Base-by-base conservation (phyloP, 2,329 filamentous ascomycete genomes). In the Calonectria honghensis region DNA sequence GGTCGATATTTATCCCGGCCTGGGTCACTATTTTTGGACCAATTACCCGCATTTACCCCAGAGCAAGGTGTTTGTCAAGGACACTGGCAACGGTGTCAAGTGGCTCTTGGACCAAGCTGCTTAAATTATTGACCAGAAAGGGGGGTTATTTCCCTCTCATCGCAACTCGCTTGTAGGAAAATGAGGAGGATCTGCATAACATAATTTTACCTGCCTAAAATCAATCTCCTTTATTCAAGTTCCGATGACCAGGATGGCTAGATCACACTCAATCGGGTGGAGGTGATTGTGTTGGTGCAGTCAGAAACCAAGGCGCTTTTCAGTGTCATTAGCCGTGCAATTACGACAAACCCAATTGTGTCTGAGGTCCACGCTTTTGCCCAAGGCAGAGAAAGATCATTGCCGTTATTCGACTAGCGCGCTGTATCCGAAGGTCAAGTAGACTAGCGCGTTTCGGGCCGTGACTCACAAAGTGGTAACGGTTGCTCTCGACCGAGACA, bases 1-100 rank as follows among this genome's bases (percentile, higher is more conserved):
- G 54, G 39, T 74, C 6, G 61, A 74, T 18, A 41, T 74, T 32
- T 74, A 74, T 35, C 68, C 67, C 27, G 68, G 66, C 5, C 52
- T 63, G 35, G 57, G 57, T 11, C 57, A 63, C 32, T 63, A 63
- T 39, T 63, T 63, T 63, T 63, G 57, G 57, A 63, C 57, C 39
- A 63, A 63, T n/a, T 63, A 27, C 14, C 57, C 57, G 35, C 35
- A 31, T 24, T 16, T 63, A 4, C 39, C 39, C 24, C 57, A 63
- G 57, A 63, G 57, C 35, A 63, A 41, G 24, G 24, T 41, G 24
- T 63, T 63, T 63, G 57, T 63, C 7, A 29, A 41, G n/a, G 57
- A 63, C 24, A 63, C 57, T 20, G 57, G 57, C 9, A 41, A 29
- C 7, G 57, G 57, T 3, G 24, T 63, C 57, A 63, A 63, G 57